Percentiles rank a stretch among this genome's conserved stretches.
phyloP scores from a whole-genome alignment of 1,139 yeast species.

The Yamadazyma dendronema region DNA sequence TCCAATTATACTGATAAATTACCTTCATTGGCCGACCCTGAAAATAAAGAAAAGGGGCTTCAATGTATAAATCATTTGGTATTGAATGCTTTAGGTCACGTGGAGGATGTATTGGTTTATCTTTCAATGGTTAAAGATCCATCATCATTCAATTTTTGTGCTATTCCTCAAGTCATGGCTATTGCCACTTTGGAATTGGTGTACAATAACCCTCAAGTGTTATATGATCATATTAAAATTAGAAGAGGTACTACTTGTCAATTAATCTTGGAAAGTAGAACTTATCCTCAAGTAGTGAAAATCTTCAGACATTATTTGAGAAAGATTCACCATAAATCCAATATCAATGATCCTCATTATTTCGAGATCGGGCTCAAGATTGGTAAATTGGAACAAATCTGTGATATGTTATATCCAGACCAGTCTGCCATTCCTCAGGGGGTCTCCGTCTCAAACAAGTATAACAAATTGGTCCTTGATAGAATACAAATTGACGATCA shows the following conservation, averaged over 20 bases:
- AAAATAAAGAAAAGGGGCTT: conserved; percentile 51
- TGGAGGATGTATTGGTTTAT: conserved; percentile 72
- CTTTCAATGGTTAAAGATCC: conserved; percentile 78
- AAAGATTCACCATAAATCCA: conserved; percentile 73
- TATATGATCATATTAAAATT: conserved; percentile 75
- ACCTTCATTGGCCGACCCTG: conserved; percentile 46
- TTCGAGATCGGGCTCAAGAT: conserved; percentile 79
- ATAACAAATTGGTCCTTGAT: conserved; percentile 20
- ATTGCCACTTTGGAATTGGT: conserved; percentile 88
- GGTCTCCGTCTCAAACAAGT: conserved; percentile 25
- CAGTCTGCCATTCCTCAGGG: conserved; percentile 30
- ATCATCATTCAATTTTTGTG: conserved; percentile 85
- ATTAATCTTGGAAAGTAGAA: conserved; percentile 70
- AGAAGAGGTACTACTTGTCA: conserved; percentile 88
- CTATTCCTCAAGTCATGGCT: conserved; percentile 98
- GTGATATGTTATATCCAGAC: conserved; percentile 70
- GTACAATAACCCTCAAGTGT: conserved; percentile 75
- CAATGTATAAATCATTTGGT: conserved; percentile 82
- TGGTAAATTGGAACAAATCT: conserved; percentile 83
- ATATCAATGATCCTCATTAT: conserved; percentile 84
- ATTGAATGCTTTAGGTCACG: conserved; percentile 75
- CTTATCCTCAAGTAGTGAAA: conserved; percentile 70
- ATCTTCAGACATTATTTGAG: conserved; percentile 75
- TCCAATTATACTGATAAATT: conserved; percentile 66
- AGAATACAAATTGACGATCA: conserved; percentile 26